These are phyloP conservation scores for Mycena epipterygia DNA, from an alignment of 768 basidiomycete species.

Conservation along the genomic window DNA sequence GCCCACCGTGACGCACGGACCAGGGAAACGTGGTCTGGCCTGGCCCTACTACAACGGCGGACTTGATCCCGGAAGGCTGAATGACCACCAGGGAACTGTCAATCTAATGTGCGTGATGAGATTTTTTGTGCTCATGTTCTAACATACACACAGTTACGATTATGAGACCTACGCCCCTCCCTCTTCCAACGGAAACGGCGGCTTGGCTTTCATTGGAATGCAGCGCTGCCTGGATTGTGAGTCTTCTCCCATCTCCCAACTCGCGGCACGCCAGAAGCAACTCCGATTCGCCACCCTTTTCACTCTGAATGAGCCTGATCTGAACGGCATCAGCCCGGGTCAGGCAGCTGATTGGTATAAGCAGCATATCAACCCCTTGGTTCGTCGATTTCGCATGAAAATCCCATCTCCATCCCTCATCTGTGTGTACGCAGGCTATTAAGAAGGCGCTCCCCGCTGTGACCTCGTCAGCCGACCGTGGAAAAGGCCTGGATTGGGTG, in stretches of 20 bases:
- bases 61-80: constrained; percentile 15
- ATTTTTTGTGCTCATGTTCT: too few species aligned
- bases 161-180: constrained; percentile 51
- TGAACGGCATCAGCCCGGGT: constrained; percentile 41
- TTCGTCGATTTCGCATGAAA: constrained; percentile 33
- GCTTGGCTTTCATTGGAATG: constrained; percentile 54
- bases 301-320: constrained; percentile 52
- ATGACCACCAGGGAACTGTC: constrained; percentile 22
- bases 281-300: constrained; percentile 32
- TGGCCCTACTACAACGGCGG: constrained; percentile 26
- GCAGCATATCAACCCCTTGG: constrained; percentile 51
- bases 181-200: constrained; percentile 51
- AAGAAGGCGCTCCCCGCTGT: constrained; percentile 54
- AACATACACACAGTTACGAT: constrained; percentile 56
- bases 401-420: too few species aligned
- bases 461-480: constrained; percentile 45
- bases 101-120: constrained; percentile 30
- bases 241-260: constrained; percentile 49
- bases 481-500: constrained; percentile 51
- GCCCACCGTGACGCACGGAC: too few species aligned
- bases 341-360: constrained; percentile 53
- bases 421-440: constrained; percentile 41
- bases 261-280: constrained; percentile 46
- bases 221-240: constrained; percentile 51
- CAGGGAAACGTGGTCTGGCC: constrained; percentile 26